Percentiles rank a stretch among this genome's conserved stretches.
These are phyloP conservation scores for Blastomyces emzantsi DNA, from an alignment of 2,329 filamentous ascomycete species.

Conservation along the genomic window DNA sequence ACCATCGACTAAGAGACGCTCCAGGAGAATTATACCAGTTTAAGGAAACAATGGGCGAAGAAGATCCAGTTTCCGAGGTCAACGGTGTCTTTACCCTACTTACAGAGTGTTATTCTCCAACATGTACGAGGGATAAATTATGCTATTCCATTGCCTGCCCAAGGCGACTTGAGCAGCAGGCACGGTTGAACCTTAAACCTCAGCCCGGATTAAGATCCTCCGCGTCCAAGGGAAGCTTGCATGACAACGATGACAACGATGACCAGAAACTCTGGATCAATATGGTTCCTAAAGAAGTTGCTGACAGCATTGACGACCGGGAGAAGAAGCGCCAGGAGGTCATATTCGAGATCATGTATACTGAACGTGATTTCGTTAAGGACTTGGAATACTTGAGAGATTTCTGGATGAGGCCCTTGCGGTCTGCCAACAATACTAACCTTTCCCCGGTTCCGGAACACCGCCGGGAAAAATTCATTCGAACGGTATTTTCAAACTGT, in stretches of 20 bases:
- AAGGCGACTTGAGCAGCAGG: constrained; percentile 85
- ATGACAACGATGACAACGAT: constrained; percentile 82
- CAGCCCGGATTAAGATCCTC: constrained; percentile 74
- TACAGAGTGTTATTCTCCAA: constrained; percentile 96
- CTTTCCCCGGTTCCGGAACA: constrained; percentile 82
- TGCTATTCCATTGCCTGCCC: constrained; percentile 99
- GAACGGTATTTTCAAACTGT: constrained; percentile 92
- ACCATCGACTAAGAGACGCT: constrained; percentile 91
- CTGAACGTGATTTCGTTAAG: constrained; percentile 97
- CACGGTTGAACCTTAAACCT: constrained; percentile 84
- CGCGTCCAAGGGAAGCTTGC: constrained; percentile 60
- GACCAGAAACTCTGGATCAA: constrained; percentile 99
- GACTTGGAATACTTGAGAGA: constrained; percentile 95
- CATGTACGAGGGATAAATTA: constrained; percentile 86
- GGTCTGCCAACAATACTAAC: constrained; percentile 54
- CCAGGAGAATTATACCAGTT: constrained; percentile 94
- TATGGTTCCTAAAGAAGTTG: constrained; percentile 89
- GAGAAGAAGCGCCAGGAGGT: constrained; percentile 98
- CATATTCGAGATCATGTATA: constrained; percentile 98
- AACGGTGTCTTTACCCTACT: constrained; percentile 95
- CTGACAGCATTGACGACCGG: constrained; percentile 76
- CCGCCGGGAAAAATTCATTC: constrained; percentile 80
- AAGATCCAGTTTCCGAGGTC: constrained; percentile 62
- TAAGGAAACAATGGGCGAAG: constrained; percentile 74
- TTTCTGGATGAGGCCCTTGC: constrained; percentile 94